Evolutionary conservation across 2,329 filamentous ascomycete species (phyloP), one percentile per base, ranked within the genome.

Genomic region (Didymella sp.): DNA sequence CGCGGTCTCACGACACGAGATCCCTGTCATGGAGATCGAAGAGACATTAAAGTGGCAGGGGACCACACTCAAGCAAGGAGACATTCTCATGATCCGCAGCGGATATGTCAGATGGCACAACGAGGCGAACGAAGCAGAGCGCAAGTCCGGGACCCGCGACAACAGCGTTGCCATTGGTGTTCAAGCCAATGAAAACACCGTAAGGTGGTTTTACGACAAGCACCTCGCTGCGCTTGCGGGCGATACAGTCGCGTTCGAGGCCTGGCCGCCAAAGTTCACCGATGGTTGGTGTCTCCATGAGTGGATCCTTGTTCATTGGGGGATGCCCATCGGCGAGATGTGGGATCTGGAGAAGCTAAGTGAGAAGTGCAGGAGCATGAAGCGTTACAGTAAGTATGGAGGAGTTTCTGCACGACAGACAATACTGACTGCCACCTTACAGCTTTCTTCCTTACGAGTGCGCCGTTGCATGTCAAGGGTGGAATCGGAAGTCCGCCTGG

Each of bases 381-480:
- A 78, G 35, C 76, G 81, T 17, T 88, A 84, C 71, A 84, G 50
- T 53, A 46, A 53, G 50, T 45, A 3, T 11, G 4, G 17, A 31
- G 6, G 7, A 9, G 22, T 2, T 17, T 6, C 19, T 17, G 21
- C 9, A 8, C 5, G 5, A 15, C 1, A 15, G 25, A 12, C 4
- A 6, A 9, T 28, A 24, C 50, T 53, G n/a, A 52, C 22, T 3
- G 2, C 0, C 6, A 13, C 3, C 4, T 45, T 17, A 19, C 21
- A 53, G 50, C 78, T 1, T 89, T 89, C 65, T 81, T 89, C 73
- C 74, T 89, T 9, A 86, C 83, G 0, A 87, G 84, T 61, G 79
- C 78, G 13, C 85, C 86, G 1, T 68, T 87, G 50, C 86, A 88
- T 69, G 79, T 85, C 15, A 80, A 81, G 3, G 82, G 84, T 25